Evolutionary conservation across 257 asterid genomes (phyloP).

Genomic region (Galeopsis tetrahit): DNA sequence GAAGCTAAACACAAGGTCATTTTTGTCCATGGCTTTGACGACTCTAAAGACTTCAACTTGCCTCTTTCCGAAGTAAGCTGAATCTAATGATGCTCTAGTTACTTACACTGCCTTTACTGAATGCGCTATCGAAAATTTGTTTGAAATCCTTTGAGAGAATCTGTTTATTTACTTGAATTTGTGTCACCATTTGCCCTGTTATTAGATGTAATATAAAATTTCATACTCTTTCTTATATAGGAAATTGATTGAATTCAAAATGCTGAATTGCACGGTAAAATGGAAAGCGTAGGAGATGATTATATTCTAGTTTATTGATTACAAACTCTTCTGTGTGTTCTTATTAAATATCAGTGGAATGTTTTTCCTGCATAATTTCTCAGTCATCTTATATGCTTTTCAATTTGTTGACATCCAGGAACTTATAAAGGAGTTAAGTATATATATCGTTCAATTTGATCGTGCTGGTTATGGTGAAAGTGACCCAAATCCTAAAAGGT

Average conservation of each 20-base stretch:
- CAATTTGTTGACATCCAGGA: conserved; percentile 49
- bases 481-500: conserved; percentile 73
- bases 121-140: neutral
- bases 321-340: neutral
- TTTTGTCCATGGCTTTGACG: conserved; percentile 66
- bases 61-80: conserved; percentile 63
- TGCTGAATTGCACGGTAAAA: neutral
- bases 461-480: conserved; percentile 98
- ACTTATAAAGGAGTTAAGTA: conserved; percentile 51
- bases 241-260: neutral
- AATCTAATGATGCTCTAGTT: conserved; percentile 5
- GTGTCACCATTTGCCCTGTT: neutral
- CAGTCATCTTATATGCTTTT: neutral
- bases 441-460: conserved; percentile 73
- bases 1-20: conserved; percentile 66
- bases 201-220: neutral
- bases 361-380: neutral
- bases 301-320: neutral
- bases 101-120: neutral
- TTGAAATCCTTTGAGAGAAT: neutral
- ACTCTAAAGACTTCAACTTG: conserved; percentile 60
- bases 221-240: neutral
- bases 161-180: neutral
- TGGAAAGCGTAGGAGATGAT: neutral
- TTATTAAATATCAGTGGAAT: neutral